These are phyloP conservation scores for Erythrophleum ivorense DNA, from an alignment of 331 rosid genomes.

Conservation along the genomic window DNA sequence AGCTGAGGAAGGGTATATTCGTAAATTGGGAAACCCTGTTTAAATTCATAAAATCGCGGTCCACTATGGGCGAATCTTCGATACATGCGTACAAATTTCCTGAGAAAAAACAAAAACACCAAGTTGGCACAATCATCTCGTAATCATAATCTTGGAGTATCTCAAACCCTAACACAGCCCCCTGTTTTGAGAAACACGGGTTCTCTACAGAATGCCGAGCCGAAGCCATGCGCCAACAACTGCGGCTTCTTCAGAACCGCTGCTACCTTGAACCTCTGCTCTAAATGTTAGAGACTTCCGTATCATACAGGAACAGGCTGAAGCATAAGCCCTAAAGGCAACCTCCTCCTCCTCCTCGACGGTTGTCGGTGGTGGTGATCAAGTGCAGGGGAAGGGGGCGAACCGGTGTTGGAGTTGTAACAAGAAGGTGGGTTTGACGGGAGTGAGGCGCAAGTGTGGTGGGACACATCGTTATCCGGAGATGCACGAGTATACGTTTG, in stretches of 20 bases:
- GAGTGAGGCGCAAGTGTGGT: conserved; percentile 65
- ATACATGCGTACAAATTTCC: too few species aligned
- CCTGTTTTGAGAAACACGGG: conserved; percentile 41
- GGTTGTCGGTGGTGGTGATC: background rate
- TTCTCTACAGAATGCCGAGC: conserved; percentile 57
- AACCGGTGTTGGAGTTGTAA: conserved; percentile 57
- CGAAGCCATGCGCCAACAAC: conserved; percentile 60
- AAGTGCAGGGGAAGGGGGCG: conserved; percentile 12
- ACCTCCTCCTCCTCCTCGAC: background rate
- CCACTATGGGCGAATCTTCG: too few species aligned
- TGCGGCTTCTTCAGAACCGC: conserved; percentile 66
- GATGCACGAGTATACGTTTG: conserved; percentile 53
- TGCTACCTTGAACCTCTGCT: conserved; percentile 53
- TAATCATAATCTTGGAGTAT: too few species aligned
- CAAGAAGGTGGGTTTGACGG: conserved; percentile 56
- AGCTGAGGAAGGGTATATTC: too few species aligned
- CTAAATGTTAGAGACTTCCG: conserved; percentile 53
- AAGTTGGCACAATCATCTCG: too few species aligned
- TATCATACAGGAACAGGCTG: conserved; percentile 22
- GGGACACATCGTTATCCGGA: conserved; percentile 58
- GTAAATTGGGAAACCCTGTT: too few species aligned
- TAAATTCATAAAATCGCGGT: too few species aligned
- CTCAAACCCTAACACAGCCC: background rate
- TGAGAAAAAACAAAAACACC: too few species aligned
- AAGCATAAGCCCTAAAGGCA: background rate